phyloP scores from a whole-genome alignment of 345 rosid species.

The Bretschneidera sinensis region DNA sequence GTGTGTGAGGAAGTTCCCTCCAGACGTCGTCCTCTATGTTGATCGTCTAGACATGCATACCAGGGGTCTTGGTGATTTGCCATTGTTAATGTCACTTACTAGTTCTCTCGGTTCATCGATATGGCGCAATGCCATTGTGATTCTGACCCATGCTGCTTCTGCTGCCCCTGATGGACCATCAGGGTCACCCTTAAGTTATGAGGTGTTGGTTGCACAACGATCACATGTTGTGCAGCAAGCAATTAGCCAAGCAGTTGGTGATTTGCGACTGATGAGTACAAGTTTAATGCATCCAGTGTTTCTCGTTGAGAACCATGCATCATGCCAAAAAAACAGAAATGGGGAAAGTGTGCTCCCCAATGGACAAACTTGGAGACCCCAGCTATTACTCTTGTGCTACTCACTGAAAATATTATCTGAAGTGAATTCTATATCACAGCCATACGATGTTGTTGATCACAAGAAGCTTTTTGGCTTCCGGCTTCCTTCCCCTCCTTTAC shows the following conservation, averaged over 20 bases:
- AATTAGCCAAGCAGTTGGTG: conserved; percentile 47
- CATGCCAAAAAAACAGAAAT: conserved; percentile 22
- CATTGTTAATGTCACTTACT: conserved; percentile 42
- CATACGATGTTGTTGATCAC: conserved; percentile 25
- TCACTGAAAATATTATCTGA: conserved; percentile 50
- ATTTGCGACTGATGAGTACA: conserved; percentile 33
- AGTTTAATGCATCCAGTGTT: conserved; percentile 44
- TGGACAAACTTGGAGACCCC: conserved; percentile 60
- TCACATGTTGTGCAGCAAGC: conserved; percentile 39
- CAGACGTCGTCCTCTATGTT: conserved; percentile 65
- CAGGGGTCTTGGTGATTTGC: conserved; percentile 36
- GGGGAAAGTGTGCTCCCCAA: conserved; percentile 31
- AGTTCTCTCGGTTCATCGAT: conserved; percentile 44
- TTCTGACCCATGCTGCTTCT: conserved; percentile 63
- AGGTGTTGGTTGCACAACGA: conserved; percentile 43
- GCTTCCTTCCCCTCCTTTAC: conserved; percentile 27
- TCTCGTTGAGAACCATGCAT: conserved; percentile 53
- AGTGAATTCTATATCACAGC: conserved; percentile 25
- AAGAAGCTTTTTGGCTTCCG: conserved; percentile 26
- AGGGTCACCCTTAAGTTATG: conserved; percentile 39
- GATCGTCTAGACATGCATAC: conserved; percentile 56
- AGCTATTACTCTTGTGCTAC: conserved; percentile 53
- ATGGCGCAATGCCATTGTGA: conserved; percentile 57
- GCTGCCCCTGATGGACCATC: conserved; percentile 46
- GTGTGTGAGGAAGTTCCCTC: conserved; percentile 44